A percentile compares a stretch with the other conserved stretches of the same genome.
phyloP scores from a whole-genome alignment of 106 monocot species.

The Hemerocallis citrina region DNA sequence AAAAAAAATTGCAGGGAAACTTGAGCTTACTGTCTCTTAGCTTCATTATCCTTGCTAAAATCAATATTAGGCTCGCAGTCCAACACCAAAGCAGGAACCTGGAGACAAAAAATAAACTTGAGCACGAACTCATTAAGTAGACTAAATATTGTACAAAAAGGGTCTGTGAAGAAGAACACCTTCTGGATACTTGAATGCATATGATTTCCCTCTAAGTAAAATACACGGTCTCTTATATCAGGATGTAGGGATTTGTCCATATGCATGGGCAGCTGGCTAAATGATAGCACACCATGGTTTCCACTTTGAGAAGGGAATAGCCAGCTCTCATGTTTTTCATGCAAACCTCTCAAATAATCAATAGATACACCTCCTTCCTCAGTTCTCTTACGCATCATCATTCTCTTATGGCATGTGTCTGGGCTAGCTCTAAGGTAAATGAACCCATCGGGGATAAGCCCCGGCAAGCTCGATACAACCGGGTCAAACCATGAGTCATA shows the following conservation, averaged over 20 bases:
- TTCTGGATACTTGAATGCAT: slow-evolving; percentile 91
- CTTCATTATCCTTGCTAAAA: slow-evolving; percentile 77
- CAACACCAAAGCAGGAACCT: slow-evolving; percentile 88
- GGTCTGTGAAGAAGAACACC: slow-evolving; percentile 18
- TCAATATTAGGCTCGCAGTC: slow-evolving; percentile 96
- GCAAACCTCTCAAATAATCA: slow-evolving; percentile 68
- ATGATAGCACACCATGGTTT: slow-evolving; percentile 62
- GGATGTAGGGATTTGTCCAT: slow-evolving; percentile 65
- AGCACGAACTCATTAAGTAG: not conserved
- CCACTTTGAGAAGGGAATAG: slow-evolving; percentile 58
- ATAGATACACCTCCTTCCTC: slow-evolving; percentile 79
- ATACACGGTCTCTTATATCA: slow-evolving; percentile 77
- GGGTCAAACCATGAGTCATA: slow-evolving; percentile 99
- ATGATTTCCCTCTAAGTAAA: slow-evolving; percentile 77
- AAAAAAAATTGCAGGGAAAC: not conserved
- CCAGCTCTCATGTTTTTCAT: slow-evolving; percentile 97
- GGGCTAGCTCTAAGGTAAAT: slow-evolving; percentile 93
- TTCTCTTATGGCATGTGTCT: slow-evolving; percentile 85
- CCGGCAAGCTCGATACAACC: slow-evolving; percentile 72
- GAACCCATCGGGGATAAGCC: slow-evolving; percentile 92
- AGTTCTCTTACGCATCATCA: slow-evolving; percentile 61
- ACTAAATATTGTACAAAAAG: not conserved
- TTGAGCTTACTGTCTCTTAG: slow-evolving; percentile 62
- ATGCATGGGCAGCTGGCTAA: slow-evolving; percentile 52
- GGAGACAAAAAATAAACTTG: not conserved